Evolutionary conservation across 2,329 filamentous ascomycete species (phyloP).

Genomic region (Pseudocercospora pini-densiflorae): DNA sequence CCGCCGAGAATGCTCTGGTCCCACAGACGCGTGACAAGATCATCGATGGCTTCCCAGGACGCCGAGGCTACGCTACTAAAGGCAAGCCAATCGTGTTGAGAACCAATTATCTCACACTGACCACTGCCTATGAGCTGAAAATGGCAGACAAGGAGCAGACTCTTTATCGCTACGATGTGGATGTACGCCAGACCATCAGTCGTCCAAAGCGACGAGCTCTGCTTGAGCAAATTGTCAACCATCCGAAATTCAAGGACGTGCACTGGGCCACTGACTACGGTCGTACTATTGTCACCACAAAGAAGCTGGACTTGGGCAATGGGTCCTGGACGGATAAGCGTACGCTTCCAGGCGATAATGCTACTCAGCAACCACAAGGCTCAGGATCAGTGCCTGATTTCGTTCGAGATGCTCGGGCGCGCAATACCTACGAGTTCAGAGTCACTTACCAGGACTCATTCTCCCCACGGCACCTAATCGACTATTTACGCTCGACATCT

Average conservation of each 20-base stretch:
- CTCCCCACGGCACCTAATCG: slow-evolving; percentile 48
- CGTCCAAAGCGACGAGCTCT: slow-evolving; percentile 54
- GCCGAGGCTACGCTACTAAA: slow-evolving; percentile 44
- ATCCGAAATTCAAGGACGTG: slow-evolving; percentile 38
- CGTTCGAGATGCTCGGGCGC: slow-evolving; percentile 32
- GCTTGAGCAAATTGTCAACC: slow-evolving; percentile 50
- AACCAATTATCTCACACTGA: slow-evolving; percentile 50
- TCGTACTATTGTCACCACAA: slow-evolving; percentile 41
- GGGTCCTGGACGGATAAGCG: slow-evolving; percentile 31
- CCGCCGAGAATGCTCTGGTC: slow-evolving; percentile 32
- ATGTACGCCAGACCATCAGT: slow-evolving; percentile 37
- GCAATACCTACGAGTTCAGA: slow-evolving; percentile 43
- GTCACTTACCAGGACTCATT: slow-evolving; percentile 43
- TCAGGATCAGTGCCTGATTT: slow-evolving; percentile 26
- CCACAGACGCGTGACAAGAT: slow-evolving; percentile 32
- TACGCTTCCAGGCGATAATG: slow-evolving; percentile 35
- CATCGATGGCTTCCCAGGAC: slow-evolving; percentile 39
- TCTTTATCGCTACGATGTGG: slow-evolving; percentile 50
- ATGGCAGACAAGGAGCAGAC: slow-evolving; percentile 28
- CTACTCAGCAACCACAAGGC: slow-evolving; percentile 4
- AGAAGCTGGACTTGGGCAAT: slow-evolving; percentile 31
- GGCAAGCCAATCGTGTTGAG: slow-evolving; percentile 46
- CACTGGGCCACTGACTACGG: slow-evolving; percentile 47
- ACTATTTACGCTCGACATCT: slow-evolving; percentile 46
- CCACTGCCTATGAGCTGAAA: slow-evolving; percentile 40